Evolutionary conservation across 1,284 basidiomycete genomes (phyloP).

Genomic region (Wallemia ichthyophaga): DNA sequence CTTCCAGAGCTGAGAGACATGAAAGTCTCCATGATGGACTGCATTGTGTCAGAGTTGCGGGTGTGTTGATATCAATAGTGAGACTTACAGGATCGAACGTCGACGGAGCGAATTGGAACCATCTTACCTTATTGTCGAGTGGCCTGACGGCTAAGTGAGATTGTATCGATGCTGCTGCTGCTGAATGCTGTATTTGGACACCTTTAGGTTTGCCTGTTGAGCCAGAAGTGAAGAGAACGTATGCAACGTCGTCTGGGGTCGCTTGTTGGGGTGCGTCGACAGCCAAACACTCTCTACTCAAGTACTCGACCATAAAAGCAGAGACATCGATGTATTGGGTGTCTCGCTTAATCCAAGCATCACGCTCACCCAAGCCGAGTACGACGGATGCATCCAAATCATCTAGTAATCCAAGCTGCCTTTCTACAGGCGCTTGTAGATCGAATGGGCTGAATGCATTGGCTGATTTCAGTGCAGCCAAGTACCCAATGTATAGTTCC

Average conservation of each 20-base stretch:
- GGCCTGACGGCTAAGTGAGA: slow-evolving; percentile 4
- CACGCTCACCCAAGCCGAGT: not conserved
- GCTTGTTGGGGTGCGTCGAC: not conserved
- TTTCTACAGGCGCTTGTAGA: not conserved
- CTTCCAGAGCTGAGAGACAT: slow-evolving; percentile 12
- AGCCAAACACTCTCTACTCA: not conserved
- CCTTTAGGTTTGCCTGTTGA: slow-evolving; percentile 97
- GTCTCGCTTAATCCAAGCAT: not conserved
- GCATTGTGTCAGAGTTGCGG: slow-evolving; percentile 13
- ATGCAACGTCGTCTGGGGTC: slow-evolving; percentile 6
- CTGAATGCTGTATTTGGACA: slow-evolving; percentile 25
- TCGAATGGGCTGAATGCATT: not conserved
- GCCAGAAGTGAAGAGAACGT: slow-evolving; percentile 54
- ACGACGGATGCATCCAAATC: not conserved
- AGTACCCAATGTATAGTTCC: not conserved
- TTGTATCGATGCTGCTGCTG: slow-evolving; percentile 10
- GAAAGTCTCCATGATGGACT: slow-evolving; percentile 14
- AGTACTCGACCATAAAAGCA: not conserved
- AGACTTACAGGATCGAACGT: slow-evolving; percentile 6
- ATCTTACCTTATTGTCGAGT: slow-evolving; percentile 1
- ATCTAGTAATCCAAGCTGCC: not conserved
- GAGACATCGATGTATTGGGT: not conserved
- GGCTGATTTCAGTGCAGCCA: not conserved
- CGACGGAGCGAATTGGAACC: slow-evolving; percentile 11
- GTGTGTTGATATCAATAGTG: slow-evolving; percentile 11